A percentile compares a stretch with the other conserved stretches of the same genome.
Evolutionary conservation across 345 rosid species (phyloP).

Genomic region (Citrus sp.): DNA sequence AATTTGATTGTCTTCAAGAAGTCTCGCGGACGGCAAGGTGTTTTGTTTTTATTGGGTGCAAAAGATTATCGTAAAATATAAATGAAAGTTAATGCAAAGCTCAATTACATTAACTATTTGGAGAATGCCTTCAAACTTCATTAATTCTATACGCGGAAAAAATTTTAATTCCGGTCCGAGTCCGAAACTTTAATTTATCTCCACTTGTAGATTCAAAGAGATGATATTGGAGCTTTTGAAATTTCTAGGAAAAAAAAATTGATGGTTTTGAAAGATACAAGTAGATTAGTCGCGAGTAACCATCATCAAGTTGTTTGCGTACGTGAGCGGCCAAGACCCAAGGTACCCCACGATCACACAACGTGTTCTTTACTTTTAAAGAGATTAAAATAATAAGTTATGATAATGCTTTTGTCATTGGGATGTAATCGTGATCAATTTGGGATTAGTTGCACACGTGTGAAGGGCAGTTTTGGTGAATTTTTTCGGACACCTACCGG

Average conservation of each 20-base stretch:
- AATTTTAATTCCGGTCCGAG: no score
- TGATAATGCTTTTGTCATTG: background rate
- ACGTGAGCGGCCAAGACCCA: background rate
- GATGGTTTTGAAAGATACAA: background rate
- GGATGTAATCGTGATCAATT: background rate
- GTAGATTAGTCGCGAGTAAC: background rate
- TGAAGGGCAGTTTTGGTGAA: background rate
- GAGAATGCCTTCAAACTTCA: background rate
- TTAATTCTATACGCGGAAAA: no score
- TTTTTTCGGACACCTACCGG: background rate
- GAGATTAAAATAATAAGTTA: no score
- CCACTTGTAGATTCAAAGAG: background rate
- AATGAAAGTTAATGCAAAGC: background rate
- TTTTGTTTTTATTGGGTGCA: background rate
- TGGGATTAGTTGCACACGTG: slow-evolving; percentile 11
- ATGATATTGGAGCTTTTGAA: background rate
- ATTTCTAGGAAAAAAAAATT: background rate
- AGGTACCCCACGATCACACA: no score
- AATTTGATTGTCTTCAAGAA: background rate
- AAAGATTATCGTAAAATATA: background rate
- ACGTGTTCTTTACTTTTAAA: no score
- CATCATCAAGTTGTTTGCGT: slow-evolving; percentile 7
- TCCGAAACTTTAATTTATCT: no score
- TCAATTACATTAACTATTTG: no score
- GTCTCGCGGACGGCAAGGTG: slow-evolving; percentile 13